These are phyloP conservation scores for Trypanosoma melophagium DNA, from an alignment of 208 protist genomes.

Conservation along the genomic window DNA sequence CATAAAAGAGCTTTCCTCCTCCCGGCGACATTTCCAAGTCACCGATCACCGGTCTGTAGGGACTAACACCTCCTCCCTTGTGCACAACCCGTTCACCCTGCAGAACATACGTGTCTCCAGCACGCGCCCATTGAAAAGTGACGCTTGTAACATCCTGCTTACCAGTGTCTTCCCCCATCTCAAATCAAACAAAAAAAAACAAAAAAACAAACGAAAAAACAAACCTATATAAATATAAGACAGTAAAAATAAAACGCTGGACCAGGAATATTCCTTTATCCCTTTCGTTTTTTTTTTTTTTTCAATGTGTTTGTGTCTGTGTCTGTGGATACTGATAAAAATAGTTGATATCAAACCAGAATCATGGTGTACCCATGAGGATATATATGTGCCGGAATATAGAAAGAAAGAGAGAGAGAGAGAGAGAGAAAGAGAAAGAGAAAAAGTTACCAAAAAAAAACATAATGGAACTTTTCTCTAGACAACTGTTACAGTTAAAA, in stretches of 20 bases:
- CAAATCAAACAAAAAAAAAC: neutral
- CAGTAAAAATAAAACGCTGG: constrained; percentile 8
- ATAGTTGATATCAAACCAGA: constrained; percentile 7
- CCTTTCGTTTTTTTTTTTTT: neutral
- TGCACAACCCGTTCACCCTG: constrained; percentile 46
- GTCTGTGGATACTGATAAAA: neutral
- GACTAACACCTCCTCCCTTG: constrained; percentile 48
- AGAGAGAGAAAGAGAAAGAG: constrained; percentile 10
- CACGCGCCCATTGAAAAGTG: constrained; percentile 66
- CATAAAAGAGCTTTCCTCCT: constrained; percentile 80
- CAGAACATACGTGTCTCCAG: constrained; percentile 51
- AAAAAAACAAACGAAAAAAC: constrained; percentile 16
- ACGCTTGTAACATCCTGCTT: constrained; percentile 37
- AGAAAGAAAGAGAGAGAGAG: constrained; percentile 7
- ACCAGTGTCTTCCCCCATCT: constrained; percentile 39
- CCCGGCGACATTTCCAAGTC: constrained; percentile 53
- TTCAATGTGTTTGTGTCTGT: neutral
- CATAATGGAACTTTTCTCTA: too few relatives aligned
- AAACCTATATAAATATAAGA: neutral
- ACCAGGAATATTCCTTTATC: neutral
- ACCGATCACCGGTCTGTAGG: constrained; percentile 69
- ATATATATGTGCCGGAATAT: neutral
- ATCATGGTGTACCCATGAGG: neutral
- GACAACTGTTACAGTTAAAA: too few relatives aligned
- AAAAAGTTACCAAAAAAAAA: neutral